Evolutionary conservation across 1,284 basidiomycete genomes (phyloP).

Genomic region (Ceratobasidium sp.): DNA sequence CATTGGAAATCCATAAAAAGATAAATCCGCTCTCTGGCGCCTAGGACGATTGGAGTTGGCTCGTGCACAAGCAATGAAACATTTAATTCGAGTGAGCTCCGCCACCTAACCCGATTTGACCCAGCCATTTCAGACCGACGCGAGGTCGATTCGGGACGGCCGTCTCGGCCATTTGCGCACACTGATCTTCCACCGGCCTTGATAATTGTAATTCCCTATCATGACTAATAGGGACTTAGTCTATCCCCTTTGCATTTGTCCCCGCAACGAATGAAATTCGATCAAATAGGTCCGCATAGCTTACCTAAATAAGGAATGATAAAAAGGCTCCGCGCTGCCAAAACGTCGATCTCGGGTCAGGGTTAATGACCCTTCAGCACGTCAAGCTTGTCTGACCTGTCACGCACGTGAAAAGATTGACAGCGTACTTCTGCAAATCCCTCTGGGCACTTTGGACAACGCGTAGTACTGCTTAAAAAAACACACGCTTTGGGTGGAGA

Average conservation of each 20-base stretch:
- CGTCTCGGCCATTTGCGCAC: neutral
- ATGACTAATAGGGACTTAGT: neutral
- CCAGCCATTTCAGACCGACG: neutral
- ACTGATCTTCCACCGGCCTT: neutral
- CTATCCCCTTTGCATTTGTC: neutral
- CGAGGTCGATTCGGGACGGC: neutral
- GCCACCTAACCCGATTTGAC: neutral
- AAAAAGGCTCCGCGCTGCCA: neutral
- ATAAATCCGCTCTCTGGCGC: neutral
- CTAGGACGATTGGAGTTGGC: neutral
- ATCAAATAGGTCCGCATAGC: neutral
- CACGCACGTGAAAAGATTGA: constrained; percentile 1
- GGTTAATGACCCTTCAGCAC: constrained; percentile 11
- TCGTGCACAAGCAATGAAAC: neutral
- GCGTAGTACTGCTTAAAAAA: neutral
- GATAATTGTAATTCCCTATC: neutral
- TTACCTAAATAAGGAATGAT: neutral
- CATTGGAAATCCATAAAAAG: no score
- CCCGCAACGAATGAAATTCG: constrained; percentile 4
- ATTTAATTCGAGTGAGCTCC: neutral
- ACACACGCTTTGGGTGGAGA: neutral
- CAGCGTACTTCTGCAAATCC: neutral
- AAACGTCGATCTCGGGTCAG: neutral
- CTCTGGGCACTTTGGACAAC: neutral
- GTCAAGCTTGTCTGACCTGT: neutral